Percentiles rank a stretch among this genome's conserved stretches.
phyloP scores from a whole-genome alignment of 441 rosid genomes.

The Eruca vesicaria region DNA sequence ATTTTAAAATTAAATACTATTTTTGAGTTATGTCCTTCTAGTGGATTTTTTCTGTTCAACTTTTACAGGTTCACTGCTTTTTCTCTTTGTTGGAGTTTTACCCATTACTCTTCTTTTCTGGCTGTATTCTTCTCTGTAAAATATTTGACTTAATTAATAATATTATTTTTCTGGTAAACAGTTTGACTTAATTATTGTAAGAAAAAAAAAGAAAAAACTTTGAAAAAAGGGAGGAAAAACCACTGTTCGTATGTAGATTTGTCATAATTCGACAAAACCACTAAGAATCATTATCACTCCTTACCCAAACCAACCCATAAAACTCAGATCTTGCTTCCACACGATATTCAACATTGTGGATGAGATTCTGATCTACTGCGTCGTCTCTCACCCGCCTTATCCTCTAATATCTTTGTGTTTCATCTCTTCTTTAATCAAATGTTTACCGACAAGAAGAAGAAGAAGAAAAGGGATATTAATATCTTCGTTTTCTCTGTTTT shows the following conservation, averaged over 20 bases:
- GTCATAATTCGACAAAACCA: not conserved
- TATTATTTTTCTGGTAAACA: not conserved
- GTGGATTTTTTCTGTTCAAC: not conserved
- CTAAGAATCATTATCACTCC: constrained; percentile 14
- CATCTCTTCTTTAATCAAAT: constrained; percentile 10
- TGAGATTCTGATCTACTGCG: constrained; percentile 2
- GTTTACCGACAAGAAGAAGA: constrained; percentile 36
- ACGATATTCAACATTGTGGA: not conserved
- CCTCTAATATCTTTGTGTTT: not conserved
- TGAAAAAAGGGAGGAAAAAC: constrained; percentile 3
- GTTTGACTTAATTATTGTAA: not conserved
- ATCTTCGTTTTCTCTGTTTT: constrained; percentile 39
- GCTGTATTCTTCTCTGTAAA: not conserved
- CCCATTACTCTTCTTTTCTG: not conserved
- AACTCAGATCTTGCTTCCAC: constrained; percentile 7
- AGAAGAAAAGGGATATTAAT: constrained; percentile 12
- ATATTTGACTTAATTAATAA: constrained; percentile 7
- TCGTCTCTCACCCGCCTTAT: not conserved
- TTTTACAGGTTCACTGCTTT: not conserved
- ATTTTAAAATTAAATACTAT: not conserved
- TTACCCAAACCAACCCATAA: constrained; percentile 23
- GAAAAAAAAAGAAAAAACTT: no score
- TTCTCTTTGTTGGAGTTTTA: not conserved
- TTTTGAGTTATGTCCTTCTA: not conserved
- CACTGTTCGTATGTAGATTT: constrained; percentile 13